Percentiles rank a stretch among this genome's conserved stretches.
Evolutionary conservation across 371 early-diverging fungal species (phyloP).

Genomic region (Sporodiniella umbellata): DNA sequence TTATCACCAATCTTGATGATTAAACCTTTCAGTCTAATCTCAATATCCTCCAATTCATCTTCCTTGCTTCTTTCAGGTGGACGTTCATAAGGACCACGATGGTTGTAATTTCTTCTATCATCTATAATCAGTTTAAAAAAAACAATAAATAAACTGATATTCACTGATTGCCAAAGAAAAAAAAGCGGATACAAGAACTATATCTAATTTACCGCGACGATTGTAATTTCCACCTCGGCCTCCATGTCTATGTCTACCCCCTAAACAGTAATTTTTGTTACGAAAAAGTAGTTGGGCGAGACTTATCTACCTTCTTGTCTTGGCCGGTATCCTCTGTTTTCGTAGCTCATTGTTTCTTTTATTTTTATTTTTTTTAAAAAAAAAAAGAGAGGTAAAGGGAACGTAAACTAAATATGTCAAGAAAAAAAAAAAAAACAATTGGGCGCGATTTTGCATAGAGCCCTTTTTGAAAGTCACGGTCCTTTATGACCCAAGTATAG

Average conservation of each 20-base stretch:
- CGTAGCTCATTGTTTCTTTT: slow-evolving; percentile 25
- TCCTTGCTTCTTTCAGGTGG: slow-evolving; percentile 24
- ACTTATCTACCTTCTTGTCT: slow-evolving; percentile 35
- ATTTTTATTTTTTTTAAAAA: background rate
- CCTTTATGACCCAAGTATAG: background rate
- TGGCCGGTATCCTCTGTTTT: slow-evolving; percentile 35
- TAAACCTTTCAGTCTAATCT: slow-evolving; percentile 64
- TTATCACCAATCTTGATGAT: slow-evolving; percentile 80
- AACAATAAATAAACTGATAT: background rate
- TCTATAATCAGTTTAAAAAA: slow-evolving; percentile 12
- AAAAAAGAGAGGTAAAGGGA: background rate
- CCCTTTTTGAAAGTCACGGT: background rate
- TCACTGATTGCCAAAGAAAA: too few relatives aligned
- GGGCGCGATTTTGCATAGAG: background rate
- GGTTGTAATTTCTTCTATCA: slow-evolving; percentile 15
- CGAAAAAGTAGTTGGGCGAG: too few relatives aligned
- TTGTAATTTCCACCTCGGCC: slow-evolving; percentile 12
- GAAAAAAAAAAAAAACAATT: background rate
- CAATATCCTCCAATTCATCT: slow-evolving; percentile 66
- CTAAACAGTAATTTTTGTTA: background rate
- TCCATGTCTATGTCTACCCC: slow-evolving; percentile 1
- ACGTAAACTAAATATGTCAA: too few relatives aligned
- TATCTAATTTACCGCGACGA: slow-evolving; percentile 11
- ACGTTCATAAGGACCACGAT: slow-evolving; percentile 26
- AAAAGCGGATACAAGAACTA: background rate